phyloP scores from a whole-genome alignment of 2,329 filamentous ascomycete species.

The Colletotrichum camelliae region DNA sequence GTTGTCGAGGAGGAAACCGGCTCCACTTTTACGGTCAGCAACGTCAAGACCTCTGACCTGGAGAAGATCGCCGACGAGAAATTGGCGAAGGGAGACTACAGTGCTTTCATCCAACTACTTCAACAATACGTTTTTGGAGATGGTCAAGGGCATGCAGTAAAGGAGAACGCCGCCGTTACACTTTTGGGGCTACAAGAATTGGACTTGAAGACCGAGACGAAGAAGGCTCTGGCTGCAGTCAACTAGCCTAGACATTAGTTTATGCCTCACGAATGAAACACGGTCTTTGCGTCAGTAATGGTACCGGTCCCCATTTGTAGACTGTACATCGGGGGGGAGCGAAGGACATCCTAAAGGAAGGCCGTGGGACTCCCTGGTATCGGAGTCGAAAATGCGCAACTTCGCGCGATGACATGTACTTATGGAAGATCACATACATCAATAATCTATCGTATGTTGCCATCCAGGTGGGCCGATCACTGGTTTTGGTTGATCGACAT shows the following conservation, averaged over 20 bases:
- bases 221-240: not conserved
- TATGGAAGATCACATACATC: too few species aligned
- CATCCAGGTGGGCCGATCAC: too few species aligned
- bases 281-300: too few species aligned
- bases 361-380: too few species aligned
- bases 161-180: slow-evolving; percentile 14
- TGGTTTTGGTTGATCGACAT: too few species aligned
- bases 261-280: not conserved
- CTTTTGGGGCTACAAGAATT: slow-evolving; percentile 14
- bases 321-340: too few species aligned
- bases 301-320: too few species aligned
- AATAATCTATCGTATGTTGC: too few species aligned
- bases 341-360: too few species aligned
- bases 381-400: too few species aligned
- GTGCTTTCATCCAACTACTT: slow-evolving; percentile 19
- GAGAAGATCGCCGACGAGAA: slow-evolving; percentile 45
- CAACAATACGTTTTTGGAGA: slow-evolving; percentile 13
- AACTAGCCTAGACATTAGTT: not conserved
- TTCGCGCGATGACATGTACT: too few species aligned
- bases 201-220: slow-evolving; percentile 1
- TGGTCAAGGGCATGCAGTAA: not conserved
- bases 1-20: slow-evolving; percentile 58
- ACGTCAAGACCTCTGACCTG: slow-evolving; percentile 36
- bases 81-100: slow-evolving; percentile 41
- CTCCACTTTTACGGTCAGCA: slow-evolving; percentile 53